Evolutionary conservation across 345 rosid genomes (phyloP), one percentile per base, ranked within the genome.

Genomic region (Carallia brachiata): DNA sequence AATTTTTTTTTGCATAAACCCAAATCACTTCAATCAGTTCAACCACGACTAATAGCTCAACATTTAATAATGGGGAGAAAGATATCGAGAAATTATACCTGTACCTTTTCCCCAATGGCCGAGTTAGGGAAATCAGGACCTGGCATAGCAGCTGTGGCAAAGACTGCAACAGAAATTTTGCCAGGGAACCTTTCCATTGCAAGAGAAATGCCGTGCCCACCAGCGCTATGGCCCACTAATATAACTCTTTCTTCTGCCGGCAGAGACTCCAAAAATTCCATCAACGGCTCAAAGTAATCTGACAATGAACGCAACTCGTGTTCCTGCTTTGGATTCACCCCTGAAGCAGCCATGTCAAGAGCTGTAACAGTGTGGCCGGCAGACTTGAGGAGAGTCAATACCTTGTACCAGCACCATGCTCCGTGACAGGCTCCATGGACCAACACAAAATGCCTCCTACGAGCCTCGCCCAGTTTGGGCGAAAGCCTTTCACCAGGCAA

Each of bases 331-430:
- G 79, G 65, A 56, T 77, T 57, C 55, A 78, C 19, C 19, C 86
- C 80, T 15, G 67, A 39, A n/a, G 76, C 75, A 2, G 52, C 77
- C 30, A 80, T 62, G 73, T 80, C 82, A 5, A 78, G 2, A 2
- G 75, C 62, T 0, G 82, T 76, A 65, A 78, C 81, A 5, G 36
- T 55, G 69, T 73, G 77, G 34, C 82, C 84, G 0, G 76, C 62
- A 0, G 76, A 63, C 61, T 63, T 53, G 16, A 83, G 81, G 59
- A 53, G 55, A 2, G 73, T 27, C 27, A 6, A 48, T 9, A 75
- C 55, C 76, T 68, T 56, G 75, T 75, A 73, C 87, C 81, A 80
- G 47, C 70, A 65, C 83, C 84, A 74, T 6, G 81, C 83, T n/a
- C 83, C 81, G n/a, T 58, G 68, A 61, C 82, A 75, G 1, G 69